A percentile compares a stretch with the other conserved stretches of the same genome.
Conservation (phyloP, 1,284 basidiomycete species). For the Sporisorium iseilematis-ciliati region DNA sequence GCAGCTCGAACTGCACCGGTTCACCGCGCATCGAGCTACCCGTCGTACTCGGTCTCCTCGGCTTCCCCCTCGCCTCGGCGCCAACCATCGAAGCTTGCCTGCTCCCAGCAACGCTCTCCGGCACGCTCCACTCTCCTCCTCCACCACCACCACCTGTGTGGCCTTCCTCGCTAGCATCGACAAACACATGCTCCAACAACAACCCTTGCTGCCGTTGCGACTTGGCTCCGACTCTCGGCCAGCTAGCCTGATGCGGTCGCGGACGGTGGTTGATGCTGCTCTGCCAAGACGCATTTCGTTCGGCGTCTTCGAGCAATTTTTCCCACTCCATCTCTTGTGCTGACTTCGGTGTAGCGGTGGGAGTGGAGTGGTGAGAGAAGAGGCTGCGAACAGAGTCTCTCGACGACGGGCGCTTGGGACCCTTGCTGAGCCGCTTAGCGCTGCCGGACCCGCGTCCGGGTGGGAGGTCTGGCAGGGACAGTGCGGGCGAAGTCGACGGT, state of each 20-base stretch:
- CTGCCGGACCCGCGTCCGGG: constrained; percentile 13
- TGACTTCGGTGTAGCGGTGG: background rate
- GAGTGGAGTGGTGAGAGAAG: constrained; percentile 10
- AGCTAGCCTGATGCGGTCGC: constrained; percentile 27
- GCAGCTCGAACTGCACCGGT: constrained; percentile 17
- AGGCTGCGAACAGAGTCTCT: constrained; percentile 23
- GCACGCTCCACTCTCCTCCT: constrained; percentile 4
- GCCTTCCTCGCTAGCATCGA: constrained; percentile 20
- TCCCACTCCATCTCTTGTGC: constrained; percentile 33
- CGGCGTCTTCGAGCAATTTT: constrained; percentile 24
- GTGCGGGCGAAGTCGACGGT: constrained; percentile 26
- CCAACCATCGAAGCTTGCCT: background rate
- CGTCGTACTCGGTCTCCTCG: constrained; percentile 16
- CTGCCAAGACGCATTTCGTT: constrained; percentile 33
- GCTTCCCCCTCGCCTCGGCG: background rate
- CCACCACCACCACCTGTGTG: constrained; percentile 7
- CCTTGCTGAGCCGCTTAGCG: background rate
- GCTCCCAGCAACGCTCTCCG: constrained; percentile 2
- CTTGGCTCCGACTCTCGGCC: constrained; percentile 20
- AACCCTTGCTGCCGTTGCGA: constrained; percentile 14
- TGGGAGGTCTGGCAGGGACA: constrained; percentile 6
- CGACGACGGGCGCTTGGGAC: constrained; percentile 3
- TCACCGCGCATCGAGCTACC: constrained; percentile 22
- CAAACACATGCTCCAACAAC: constrained; percentile 41
- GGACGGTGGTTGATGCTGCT: constrained; percentile 41